A percentile compares a stretch with the other conserved stretches of the same genome.
Conservation (phyloP, 2,329 filamentous ascomycete genomes). For the Talaromyces sp. region DNA sequence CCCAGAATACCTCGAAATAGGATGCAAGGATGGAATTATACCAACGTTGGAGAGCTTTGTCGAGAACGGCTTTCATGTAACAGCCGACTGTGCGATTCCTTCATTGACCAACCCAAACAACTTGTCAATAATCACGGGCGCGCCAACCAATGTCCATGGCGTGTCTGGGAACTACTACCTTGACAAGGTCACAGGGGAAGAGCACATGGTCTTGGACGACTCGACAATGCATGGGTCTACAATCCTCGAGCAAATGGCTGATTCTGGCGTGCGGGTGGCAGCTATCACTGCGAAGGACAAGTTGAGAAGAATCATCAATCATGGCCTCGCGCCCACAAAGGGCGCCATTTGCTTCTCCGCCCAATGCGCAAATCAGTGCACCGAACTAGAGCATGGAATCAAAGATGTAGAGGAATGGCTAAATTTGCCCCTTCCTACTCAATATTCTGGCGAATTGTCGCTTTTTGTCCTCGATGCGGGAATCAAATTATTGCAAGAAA, state of each 20-base stretch:
- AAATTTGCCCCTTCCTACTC: slow-evolving; percentile 29
- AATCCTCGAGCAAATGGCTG: slow-evolving; percentile 36
- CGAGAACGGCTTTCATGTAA: slow-evolving; percentile 32
- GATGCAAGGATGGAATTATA: slow-evolving; percentile 28
- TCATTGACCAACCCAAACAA: slow-evolving; percentile 44
- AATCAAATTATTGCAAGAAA: slow-evolving; percentile 36
- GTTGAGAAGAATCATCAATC: slow-evolving; percentile 35
- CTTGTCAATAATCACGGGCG: slow-evolving; percentile 41
- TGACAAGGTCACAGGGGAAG: slow-evolving; percentile 33
- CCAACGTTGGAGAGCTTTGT: slow-evolving; percentile 28
- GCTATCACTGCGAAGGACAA: slow-evolving; percentile 44
- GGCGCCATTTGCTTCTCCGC: slow-evolving; percentile 36
- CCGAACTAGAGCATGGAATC: slow-evolving; percentile 30
- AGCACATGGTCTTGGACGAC: slow-evolving; percentile 39
- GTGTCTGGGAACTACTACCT: slow-evolving; percentile 42
- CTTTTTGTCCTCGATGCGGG: slow-evolving; percentile 41
- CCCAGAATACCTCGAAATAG: slow-evolving; percentile 34
- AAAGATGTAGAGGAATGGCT: slow-evolving; percentile 32
- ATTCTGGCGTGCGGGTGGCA: slow-evolving; percentile 34
- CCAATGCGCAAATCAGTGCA: slow-evolving; percentile 25
- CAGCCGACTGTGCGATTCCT: slow-evolving; percentile 37
- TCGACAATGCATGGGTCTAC: slow-evolving; percentile 37
- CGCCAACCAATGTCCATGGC: slow-evolving; percentile 34
- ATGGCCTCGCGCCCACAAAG: slow-evolving; percentile 22
- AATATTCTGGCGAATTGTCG: slow-evolving; percentile 42